A percentile compares a stretch with the other conserved stretches of the same genome.
phyloP scores from a whole-genome alignment of 73 alveolate species.

The Paramecium caudatum region DNA sequence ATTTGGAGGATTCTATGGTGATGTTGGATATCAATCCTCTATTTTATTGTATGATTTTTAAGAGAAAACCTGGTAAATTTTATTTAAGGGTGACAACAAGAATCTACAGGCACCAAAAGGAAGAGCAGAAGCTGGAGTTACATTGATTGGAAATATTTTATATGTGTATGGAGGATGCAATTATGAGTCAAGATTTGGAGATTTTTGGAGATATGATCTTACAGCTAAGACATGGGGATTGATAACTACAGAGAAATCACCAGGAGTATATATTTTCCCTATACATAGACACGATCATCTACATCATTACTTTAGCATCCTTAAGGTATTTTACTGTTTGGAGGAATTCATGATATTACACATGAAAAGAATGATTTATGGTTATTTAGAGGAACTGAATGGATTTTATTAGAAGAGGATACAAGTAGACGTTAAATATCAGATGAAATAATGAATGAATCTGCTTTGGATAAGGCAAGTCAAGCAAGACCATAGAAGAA shows the following conservation, averaged over 20 bases:
- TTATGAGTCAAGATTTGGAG: constrained; percentile 74
- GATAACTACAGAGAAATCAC: constrained; percentile 40
- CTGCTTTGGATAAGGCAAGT: constrained; percentile 50
- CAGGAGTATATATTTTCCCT: constrained; percentile 14
- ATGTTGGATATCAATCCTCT: constrained; percentile 38
- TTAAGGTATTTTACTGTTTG: constrained; percentile 53
- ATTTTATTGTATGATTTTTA: constrained; percentile 38
- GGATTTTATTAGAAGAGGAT: constrained; percentile 56
- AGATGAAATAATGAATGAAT: constrained; percentile 44
- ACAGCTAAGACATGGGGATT: constrained; percentile 63
- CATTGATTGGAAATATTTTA: constrained; percentile 44
- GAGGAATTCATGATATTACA: constrained; percentile 70
- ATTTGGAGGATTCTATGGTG: constrained; percentile 72
- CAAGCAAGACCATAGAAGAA: constrained; percentile 54
- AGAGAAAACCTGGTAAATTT: background rate
- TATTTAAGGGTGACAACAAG: constrained; percentile 19
- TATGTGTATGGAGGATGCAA: constrained; percentile 80
- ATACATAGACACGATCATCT: constrained; percentile 47
- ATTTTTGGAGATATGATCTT: constrained; percentile 78
- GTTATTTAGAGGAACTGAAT: constrained; percentile 26
- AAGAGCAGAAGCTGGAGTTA: constrained; percentile 59
- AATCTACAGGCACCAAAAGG: background rate
- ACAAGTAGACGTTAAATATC: background rate
- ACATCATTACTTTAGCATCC: constrained; percentile 40
- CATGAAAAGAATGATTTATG: constrained; percentile 67